phyloP scores from a whole-genome alignment of 345 rosid genomes.

The Geranium brycei region DNA sequence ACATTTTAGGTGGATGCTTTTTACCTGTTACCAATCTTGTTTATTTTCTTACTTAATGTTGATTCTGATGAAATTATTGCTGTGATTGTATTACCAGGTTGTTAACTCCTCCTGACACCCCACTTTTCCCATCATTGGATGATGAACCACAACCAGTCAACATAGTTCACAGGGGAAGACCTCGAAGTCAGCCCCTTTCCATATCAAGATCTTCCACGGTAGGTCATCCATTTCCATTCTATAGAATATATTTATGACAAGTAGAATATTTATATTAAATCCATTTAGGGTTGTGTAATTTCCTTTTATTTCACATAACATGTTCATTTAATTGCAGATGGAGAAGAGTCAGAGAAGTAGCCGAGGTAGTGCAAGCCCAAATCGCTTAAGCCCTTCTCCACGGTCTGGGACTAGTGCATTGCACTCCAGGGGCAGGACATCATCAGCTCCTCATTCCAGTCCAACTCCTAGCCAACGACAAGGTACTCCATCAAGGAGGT shows the following conservation, averaged over 20 bases:
- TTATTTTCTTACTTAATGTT: slow-evolving; percentile 2
- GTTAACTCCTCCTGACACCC: slow-evolving; percentile 95
- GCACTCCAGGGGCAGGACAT: slow-evolving; percentile 73
- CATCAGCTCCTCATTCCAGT: slow-evolving; percentile 66
- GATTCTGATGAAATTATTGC: slow-evolving; percentile 20
- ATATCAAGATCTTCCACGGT: slow-evolving; percentile 93
- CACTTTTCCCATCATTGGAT: slow-evolving; percentile 87
- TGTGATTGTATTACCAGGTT: slow-evolving; percentile 51
- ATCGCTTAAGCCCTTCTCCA: slow-evolving; percentile 84
- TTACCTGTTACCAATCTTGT: neutral
- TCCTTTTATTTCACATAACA: neutral
- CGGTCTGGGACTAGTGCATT: slow-evolving; percentile 45
- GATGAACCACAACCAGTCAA: slow-evolving; percentile 53
- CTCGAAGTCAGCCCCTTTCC: slow-evolving; percentile 76
- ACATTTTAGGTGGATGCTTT: neutral
- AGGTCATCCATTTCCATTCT: slow-evolving; percentile 17
- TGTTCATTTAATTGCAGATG: slow-evolving; percentile 42
- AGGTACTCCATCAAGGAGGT: slow-evolving; percentile 53
- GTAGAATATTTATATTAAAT: neutral
- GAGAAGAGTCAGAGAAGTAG: slow-evolving; percentile 87
- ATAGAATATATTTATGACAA: neutral
- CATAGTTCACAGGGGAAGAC: slow-evolving; percentile 64
- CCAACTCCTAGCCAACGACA: slow-evolving; percentile 40
- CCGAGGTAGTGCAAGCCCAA: slow-evolving; percentile 94
- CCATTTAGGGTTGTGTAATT: neutral